phyloP scores from a whole-genome alignment of 2,329 filamentous ascomycete species.

The Aureobasidium uvarum region DNA sequence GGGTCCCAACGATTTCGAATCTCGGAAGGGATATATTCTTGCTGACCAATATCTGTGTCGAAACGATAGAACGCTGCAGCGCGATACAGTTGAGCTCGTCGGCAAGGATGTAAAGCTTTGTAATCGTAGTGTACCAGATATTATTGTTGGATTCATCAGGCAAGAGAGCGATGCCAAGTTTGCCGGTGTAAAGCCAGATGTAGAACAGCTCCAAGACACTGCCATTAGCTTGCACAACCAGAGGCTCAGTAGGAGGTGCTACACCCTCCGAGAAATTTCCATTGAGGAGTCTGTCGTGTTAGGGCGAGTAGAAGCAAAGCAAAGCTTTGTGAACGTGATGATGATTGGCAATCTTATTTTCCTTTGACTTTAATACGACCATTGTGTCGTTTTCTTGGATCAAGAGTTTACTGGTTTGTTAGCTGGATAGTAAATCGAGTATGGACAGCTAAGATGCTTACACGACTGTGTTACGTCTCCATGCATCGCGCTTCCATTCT shows the following conservation, averaged over 20 bases:
- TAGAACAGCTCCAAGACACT: not conserved
- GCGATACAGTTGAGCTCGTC: not conserved
- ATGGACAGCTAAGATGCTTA: no score
- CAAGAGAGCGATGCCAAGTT: not conserved
- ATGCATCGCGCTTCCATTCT: not conserved
- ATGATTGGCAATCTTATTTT: not conserved
- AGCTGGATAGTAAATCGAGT: no score
- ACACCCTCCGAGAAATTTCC: not conserved
- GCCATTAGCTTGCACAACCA: not conserved
- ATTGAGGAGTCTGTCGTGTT: not conserved
- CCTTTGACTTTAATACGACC: not conserved
- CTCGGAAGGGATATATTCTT: no score
- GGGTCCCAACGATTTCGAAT: no score
- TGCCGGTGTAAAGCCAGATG: not conserved
- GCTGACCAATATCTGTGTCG: not conserved
- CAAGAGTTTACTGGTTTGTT: not conserved
- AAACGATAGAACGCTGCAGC: not conserved
- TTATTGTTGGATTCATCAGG: not conserved
- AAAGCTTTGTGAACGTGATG: not conserved
- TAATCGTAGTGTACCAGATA: no score
- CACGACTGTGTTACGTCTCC: no score
- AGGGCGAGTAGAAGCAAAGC: slow-evolving; percentile 3
- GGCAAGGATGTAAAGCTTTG: not conserved
- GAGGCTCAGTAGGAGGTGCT: not conserved
- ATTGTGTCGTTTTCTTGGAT: not conserved